A percentile compares a stretch with the other conserved stretches of the same genome.
phyloP scores from a whole-genome alignment of 2,329 filamentous ascomycete species.

The Xylaria arbuscula region DNA sequence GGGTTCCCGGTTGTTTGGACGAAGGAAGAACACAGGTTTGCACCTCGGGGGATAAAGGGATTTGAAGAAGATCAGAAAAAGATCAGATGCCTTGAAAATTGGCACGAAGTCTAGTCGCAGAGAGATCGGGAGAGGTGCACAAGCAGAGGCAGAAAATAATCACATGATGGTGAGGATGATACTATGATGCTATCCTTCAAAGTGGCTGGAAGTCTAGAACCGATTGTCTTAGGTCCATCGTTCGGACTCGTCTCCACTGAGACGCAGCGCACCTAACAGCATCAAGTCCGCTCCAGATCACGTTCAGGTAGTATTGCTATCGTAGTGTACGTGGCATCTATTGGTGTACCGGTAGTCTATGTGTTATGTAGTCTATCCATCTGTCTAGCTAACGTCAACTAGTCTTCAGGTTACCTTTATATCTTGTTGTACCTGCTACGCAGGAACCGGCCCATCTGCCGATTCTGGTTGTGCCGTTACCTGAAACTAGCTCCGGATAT shows the following conservation, averaged over 20 bases:
- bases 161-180: constrained; percentile 23
- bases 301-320: too few relatives aligned
- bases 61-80: background rate
- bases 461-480: constrained; percentile 19
- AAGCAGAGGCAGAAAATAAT: constrained; percentile 1
- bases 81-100: background rate
- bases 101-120: background rate
- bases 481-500: constrained; percentile 30
- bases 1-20: background rate
- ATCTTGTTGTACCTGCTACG: background rate
- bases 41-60: background rate
- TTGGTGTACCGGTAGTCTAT: too few relatives aligned
- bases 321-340: too few relatives aligned
- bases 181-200: background rate
- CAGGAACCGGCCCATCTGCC: constrained; percentile 18
- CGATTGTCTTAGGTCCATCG: constrained; percentile 22
- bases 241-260: constrained; percentile 26
- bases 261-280: constrained; percentile 12
- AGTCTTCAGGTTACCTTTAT: background rate
- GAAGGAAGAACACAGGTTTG: background rate
- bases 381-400: constrained; percentile 2
- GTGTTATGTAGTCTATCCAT: too few relatives aligned
- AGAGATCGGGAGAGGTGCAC: background rate
- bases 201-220: constrained; percentile 20
- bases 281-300: constrained; percentile 3